Evolutionary conservation across 306 rosid species (phyloP).

Genomic region (Acacia crassicarpa): DNA sequence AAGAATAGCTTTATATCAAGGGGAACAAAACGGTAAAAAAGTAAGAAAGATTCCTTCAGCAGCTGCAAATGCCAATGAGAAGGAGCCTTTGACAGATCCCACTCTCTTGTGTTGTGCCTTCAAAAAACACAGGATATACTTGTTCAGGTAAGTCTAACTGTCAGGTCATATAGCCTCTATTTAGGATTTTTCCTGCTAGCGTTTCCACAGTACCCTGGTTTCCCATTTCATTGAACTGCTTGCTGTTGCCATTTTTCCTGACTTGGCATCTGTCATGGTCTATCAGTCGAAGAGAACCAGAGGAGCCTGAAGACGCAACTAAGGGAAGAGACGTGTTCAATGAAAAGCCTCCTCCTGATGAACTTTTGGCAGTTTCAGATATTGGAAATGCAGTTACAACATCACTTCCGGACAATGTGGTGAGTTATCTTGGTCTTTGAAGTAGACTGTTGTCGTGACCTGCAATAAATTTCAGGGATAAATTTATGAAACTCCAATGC

Average conservation of each 20-base stretch:
- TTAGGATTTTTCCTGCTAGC: background rate
- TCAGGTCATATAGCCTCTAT: background rate
- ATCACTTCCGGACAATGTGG: conserved; percentile 98
- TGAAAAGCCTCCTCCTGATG: conserved; percentile 98
- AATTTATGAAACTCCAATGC: background rate
- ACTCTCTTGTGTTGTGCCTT: conserved; percentile 95
- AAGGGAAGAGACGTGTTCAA: conserved; percentile 98
- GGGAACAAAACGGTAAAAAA: conserved; percentile 82
- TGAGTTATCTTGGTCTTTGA: conserved; percentile 41
- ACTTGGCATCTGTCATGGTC: conserved; percentile 30
- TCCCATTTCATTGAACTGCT: conserved; percentile 9
- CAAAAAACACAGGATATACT: conserved; percentile 94
- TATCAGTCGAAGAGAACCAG: conserved; percentile 92
- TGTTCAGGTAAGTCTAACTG: conserved; percentile 65
- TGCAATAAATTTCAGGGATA: background rate
- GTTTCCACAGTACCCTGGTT: conserved; percentile 20
- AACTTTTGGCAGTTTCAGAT: conserved; percentile 92
- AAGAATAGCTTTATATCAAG: conserved; percentile 84
- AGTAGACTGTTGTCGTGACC: conserved; percentile 5
- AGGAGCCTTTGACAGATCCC: conserved; percentile 95
- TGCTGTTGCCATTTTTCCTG: conserved; percentile 14
- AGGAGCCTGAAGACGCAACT: conserved; percentile 99
- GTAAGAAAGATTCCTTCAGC: conserved; percentile 90
- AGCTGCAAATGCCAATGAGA: conserved; percentile 92
- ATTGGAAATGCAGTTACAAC: conserved; percentile 89